Evolutionary conservation across 768 basidiomycete genomes (phyloP), one percentile per base, ranked within the genome.

Genomic region (Serendipita sp.): DNA sequence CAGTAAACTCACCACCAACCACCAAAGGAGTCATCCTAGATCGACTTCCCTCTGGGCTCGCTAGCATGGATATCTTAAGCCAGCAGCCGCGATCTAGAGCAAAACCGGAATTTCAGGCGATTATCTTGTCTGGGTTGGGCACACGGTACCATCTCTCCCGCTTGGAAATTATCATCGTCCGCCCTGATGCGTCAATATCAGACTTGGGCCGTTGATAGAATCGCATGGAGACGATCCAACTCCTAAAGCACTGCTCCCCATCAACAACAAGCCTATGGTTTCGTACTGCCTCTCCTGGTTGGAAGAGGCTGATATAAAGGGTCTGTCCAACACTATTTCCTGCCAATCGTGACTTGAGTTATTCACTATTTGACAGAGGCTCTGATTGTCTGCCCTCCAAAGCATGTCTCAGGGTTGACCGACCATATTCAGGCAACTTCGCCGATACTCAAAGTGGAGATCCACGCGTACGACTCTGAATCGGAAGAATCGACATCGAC

Each of bases 91-190:
- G 31, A 58, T 58, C 63, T 20, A 22, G 53, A 58, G 53, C 53
- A 58, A 58, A 58, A 33, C 70, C 71, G 42, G 94, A 96, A 71
- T 96, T 96, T 71, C 81, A 88, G 60, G 94, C 89, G 0, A 83
- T 97, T 20, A 76, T 96, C 28, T 78, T 96, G 13, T 88, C 90
- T 30, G 94, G 94, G 34, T 91, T 91, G 74, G 94, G 94, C n/a
- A 85, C 88, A 68, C 85, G 86, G 93, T 89, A 72, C 84, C 31
- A 60, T 26, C 24, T 43, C 11, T 38, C 16, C 22, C 17, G 16
- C 20, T 48, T 48, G 9, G 3, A 17, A 24, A 20, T 28, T 62
- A 56, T 45, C 9, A 62, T 62, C 64, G 34, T 60, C 65, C n/a
- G 66, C 63, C 51, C 61, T 62, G 61, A 67, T 63, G 68, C 64